Evolutionary conservation across 2,329 filamentous ascomycete species (phyloP), one percentile per base, ranked within the genome.

Genomic region (Exophiala sp.): DNA sequence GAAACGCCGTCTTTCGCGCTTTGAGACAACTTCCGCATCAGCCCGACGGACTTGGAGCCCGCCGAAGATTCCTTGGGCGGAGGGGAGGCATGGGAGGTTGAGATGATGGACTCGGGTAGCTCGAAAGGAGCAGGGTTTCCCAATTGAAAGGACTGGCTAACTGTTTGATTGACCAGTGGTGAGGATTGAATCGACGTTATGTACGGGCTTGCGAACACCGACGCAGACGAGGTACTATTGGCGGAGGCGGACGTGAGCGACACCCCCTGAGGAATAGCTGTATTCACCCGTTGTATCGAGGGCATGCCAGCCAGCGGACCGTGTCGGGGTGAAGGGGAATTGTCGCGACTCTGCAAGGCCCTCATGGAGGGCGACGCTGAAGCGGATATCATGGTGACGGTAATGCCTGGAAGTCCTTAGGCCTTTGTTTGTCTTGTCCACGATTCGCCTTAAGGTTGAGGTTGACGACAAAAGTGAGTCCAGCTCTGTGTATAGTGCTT

Each of bases 1-100:
- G 50, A 47, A 67, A 80, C 83, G 40, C 81, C 81, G 7, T 55
- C 51, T 37, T 56, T 61, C 4, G 89, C 88, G 55, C 85, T 82
- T 60, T 86, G 87, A 24, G 93, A 97, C 18, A 96, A 73, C 56
- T 90, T 81, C 56, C 93, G 82, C 59, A 97, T 94, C 49, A 97
- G 69, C 43, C 77, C 78, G 2, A 83, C 78, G 29, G 77, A 79
- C 62, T 81, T 80, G 52, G 58, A 64, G 35, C 62, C 41, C n/a
- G 53, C 37, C 6, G 50, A 48, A 18, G 48, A 29, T 34, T 50
- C 53, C 34, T 52, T 43, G 5, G 42, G 49, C 14, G 50, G 43
- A 34, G 49, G 37, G 27, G 45, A 43, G 29, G 44, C 39, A 53
- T 57, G 56, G 63, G 74, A 77, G 42, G 73, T 67, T 19, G 73